Evolutionary conservation across 2,329 filamentous ascomycete genomes (phyloP).

Genomic region (Eutypella sp.): DNA sequence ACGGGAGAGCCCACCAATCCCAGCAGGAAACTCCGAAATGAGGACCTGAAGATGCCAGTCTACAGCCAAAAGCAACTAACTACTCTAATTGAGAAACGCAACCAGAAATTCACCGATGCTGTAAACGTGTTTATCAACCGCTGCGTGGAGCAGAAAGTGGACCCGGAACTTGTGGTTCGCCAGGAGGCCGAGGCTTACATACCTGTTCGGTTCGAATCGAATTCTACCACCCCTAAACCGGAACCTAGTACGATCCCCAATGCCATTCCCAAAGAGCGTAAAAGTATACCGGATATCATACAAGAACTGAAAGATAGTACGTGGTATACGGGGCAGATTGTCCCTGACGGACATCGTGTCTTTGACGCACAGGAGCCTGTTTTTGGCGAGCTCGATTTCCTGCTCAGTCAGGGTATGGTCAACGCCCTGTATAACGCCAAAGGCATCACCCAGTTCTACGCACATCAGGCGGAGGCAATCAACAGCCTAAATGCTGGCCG

Average conservation of each 20-base stretch:
- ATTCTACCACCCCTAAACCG: constrained; percentile 23
- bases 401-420: constrained; percentile 85
- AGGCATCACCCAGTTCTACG: constrained; percentile 79
- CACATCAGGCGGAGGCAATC: constrained; percentile 90
- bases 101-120: constrained; percentile 73
- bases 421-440: constrained; percentile 93
- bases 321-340: constrained; percentile 91
- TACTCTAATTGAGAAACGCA: constrained; percentile 81
- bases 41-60: constrained; percentile 85
- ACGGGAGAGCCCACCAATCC: constrained; percentile 68
- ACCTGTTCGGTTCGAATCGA: constrained; percentile 51
- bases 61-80: constrained; percentile 92
- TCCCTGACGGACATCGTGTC: constrained; percentile 85
- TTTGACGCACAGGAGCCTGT: constrained; percentile 81
- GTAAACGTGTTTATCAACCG: constrained; percentile 72
- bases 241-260: constrained; percentile 52
- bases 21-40: constrained; percentile 63
- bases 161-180: constrained; percentile 63
- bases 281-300: constrained; percentile 78
- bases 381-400: constrained; percentile 78
- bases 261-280: constrained; percentile 73
- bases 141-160: constrained; percentile 58
- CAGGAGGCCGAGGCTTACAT: constrained; percentile 55
- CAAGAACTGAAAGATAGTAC: constrained; percentile 73
- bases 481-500: constrained; percentile 78